Percentiles rank a stretch among this genome's conserved stretches.
These are phyloP conservation scores for Coniochaeta sp. DNA, from an alignment of 2,329 filamentous ascomycete genomes.

Conservation along the genomic window DNA sequence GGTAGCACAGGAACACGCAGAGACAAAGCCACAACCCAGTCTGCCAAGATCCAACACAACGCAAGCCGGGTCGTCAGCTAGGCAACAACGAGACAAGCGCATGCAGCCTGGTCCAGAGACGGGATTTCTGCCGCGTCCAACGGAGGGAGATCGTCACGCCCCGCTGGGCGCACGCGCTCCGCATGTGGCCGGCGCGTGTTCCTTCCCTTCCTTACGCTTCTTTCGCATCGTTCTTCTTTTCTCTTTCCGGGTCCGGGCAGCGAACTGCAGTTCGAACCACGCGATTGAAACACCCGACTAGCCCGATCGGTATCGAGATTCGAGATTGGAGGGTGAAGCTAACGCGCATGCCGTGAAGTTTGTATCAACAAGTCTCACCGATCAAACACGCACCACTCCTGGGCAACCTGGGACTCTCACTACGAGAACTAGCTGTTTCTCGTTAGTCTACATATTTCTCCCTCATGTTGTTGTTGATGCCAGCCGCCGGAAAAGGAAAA, in stretches of 20 bases:
- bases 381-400: background rate
- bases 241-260: background rate
- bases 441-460: background rate
- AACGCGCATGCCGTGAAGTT: background rate
- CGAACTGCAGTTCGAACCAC: background rate
- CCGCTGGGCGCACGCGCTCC: too few relatives aligned
- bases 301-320: background rate
- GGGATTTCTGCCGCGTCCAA: background rate
- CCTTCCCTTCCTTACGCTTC: background rate
- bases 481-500: background rate
- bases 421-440: background rate
- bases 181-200: background rate
- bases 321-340: background rate
- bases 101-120: background rate
- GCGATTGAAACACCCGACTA: background rate
- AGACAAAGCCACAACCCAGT: background rate
- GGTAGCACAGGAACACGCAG: too few relatives aligned
- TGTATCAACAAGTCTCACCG: background rate
- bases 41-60: background rate
- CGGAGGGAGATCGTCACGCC: background rate
- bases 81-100: background rate
- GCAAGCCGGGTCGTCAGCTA: background rate
- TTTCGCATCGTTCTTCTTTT: background rate
- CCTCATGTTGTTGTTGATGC: background rate
- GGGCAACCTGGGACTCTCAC: background rate